Evolutionary conservation across 192 early-diverging fungal species (phyloP).

Genomic region (Linnemannia schmuckeri): DNA sequence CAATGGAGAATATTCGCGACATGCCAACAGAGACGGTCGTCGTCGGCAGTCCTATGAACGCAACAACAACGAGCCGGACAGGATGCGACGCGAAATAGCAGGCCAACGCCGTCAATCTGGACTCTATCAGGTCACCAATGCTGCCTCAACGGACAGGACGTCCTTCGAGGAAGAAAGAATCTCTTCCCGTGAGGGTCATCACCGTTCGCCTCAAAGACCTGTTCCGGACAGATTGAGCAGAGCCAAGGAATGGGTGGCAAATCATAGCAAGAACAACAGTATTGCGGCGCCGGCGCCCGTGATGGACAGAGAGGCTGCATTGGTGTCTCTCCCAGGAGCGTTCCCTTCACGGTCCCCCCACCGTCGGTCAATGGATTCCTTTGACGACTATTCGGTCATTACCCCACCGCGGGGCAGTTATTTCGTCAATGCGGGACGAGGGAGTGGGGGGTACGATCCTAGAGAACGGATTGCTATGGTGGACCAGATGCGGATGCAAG

Average conservation of each 20-base stretch:
- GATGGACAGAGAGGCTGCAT: constrained; percentile 9
- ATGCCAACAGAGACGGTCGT: not conserved
- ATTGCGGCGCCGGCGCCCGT: constrained; percentile 8
- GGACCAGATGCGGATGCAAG: constrained; percentile 33
- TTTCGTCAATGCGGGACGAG: not conserved
- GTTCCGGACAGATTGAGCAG: constrained; percentile 33
- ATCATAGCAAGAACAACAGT: constrained; percentile 39
- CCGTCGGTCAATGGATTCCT: constrained; percentile 36
- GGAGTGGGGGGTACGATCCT: constrained; percentile 17
- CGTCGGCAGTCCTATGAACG: constrained; percentile 20
- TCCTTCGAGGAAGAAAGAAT: constrained; percentile 24
- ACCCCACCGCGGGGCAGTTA: constrained; percentile 32
- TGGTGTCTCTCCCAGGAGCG: constrained; percentile 17
- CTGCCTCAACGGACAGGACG: not conserved
- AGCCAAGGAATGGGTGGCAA: constrained; percentile 54
- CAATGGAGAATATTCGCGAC: constrained; percentile 8
- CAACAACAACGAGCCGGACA: constrained; percentile 12
- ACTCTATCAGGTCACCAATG: constrained; percentile 19
- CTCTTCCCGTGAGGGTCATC: not conserved
- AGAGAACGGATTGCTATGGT: constrained; percentile 32
- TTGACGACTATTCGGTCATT: constrained; percentile 25
- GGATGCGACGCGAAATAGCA: constrained; percentile 18
- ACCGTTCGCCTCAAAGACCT: not conserved
- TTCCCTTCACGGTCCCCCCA: constrained; percentile 1
- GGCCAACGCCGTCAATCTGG: constrained; percentile 24